phyloP scores from a whole-genome alignment of 129 eudicot species.

The Artemisia annua region DNA sequence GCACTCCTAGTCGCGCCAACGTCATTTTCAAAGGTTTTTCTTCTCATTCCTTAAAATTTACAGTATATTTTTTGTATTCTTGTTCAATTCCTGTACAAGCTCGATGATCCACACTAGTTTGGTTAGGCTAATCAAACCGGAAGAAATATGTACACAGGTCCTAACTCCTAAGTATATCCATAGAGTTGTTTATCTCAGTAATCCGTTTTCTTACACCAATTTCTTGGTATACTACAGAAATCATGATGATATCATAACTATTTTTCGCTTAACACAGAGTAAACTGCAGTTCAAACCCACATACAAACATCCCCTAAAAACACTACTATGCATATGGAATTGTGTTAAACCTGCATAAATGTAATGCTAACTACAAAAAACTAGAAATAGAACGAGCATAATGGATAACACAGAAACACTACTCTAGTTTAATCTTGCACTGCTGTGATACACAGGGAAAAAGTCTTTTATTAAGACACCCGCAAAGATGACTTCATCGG shows the following conservation, averaged over 20 bases:
- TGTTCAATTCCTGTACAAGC: neutral
- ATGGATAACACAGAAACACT: neutral
- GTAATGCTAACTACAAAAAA: neutral
- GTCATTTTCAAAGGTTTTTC: conserved; percentile 70
- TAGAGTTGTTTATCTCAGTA: neutral
- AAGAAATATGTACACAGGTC: neutral
- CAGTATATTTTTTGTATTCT: neutral
- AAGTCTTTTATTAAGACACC: conserved; percentile 69
- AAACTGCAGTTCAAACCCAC: neutral
- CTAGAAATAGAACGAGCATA: neutral
- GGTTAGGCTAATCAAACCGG: neutral
- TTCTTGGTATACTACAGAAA: too few relatives aligned
- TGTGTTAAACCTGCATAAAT: neutral
- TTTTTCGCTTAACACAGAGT: neutral
- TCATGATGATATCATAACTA: neutral
- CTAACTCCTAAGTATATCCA: neutral
- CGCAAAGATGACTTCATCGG: conserved; percentile 68
- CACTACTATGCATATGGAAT: neutral
- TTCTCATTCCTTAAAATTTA: neutral
- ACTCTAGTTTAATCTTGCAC: conserved; percentile 1
- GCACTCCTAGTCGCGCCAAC: conserved; percentile 49
- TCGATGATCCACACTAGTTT: neutral
- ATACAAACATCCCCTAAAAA: conserved; percentile 2
- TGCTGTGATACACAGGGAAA: conserved; percentile 51
- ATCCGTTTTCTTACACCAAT: neutral